Base-by-base conservation (phyloP, 2,329 filamentous ascomycete species). In the Monosporascus sp. region DNA sequence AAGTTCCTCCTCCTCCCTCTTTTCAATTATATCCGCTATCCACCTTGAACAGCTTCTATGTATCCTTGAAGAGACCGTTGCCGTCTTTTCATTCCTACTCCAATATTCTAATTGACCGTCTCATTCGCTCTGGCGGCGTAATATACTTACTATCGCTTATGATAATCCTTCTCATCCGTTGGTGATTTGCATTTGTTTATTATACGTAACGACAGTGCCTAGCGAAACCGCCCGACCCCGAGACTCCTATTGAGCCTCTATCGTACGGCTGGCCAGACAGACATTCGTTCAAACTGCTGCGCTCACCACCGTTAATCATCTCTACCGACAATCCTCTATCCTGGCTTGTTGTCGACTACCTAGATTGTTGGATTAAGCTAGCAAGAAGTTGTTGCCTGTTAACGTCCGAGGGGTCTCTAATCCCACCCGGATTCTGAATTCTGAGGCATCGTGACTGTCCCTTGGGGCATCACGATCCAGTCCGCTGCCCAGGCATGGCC, bases 81-180 rank as follows among this genome's bases (percentile, higher is more conserved):
- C 41, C 25, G 48, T 56, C 47, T 54, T 57, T 52, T 53, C 48
- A 54, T 50, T 58, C 49, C 45, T 55, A 60, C 52, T 63, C 57
- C 57, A 60, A 54, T 56, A 54, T 54, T 55, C 51, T 58, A 51
- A 56, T 62, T 57, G 51, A 52, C 72, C 71, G 71, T 74, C 74
- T 83, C 82, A 80, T 74, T 85, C 81, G 81, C 75, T 84, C 72
- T 76, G 77, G 76, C 75, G 74, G 72, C 66, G 72, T 72, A 65
- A 64, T 60, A 57, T 44, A 56, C 57, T 56, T 59, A 64, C 63
- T 66, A 63, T 68, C 61, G 59, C 62, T 65, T 63, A 61, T 65
- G 62, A 61, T 65, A 55, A 57, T 58, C 25, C 51, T 50, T 56
- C 48, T 56, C 57, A 56, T 56, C 45, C 24, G 42, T 52, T 51